phyloP scores from a whole-genome alignment of 345 rosid genomes.

The Sonneratia caseolaris region DNA sequence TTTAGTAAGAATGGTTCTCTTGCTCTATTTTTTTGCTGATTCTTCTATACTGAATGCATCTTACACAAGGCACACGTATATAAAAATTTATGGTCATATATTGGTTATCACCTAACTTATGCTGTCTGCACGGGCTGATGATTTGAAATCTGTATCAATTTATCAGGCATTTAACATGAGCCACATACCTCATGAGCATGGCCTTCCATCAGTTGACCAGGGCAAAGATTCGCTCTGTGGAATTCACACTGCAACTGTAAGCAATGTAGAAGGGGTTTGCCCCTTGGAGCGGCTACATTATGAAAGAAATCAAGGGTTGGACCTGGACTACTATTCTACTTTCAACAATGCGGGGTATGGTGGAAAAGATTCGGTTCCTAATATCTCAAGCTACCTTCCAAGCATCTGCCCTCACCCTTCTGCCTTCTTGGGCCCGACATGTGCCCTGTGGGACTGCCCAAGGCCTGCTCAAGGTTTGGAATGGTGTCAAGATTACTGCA shows the following conservation, averaged over 20 bases:
- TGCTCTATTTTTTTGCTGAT: neutral
- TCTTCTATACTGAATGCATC: neutral
- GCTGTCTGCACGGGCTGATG: neutral
- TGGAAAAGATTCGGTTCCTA: conserved; percentile 46
- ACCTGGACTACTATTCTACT: conserved; percentile 41
- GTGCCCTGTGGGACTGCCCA: conserved; percentile 99
- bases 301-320: conserved; percentile 62
- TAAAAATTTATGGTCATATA: neutral
- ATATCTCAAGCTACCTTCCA: conserved; percentile 47
- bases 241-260: conserved; percentile 16
- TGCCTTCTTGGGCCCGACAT: conserved; percentile 93
- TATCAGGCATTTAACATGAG: conserved; percentile 44
- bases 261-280: conserved; percentile 34
- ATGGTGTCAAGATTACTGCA: conserved; percentile 87
- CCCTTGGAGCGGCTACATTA: conserved; percentile 53
- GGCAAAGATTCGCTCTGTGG: conserved; percentile 46
- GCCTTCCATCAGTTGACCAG: conserved; percentile 37
- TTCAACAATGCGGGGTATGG: conserved; percentile 30
- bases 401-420: conserved; percentile 73
- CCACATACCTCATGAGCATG: conserved; percentile 50
- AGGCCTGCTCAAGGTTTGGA: conserved; percentile 86
- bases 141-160: neutral
- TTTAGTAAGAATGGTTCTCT: neutral
- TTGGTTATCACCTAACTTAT: neutral
- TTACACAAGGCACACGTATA: neutral